Percentiles rank a stretch among this genome's conserved stretches.
Conservation (phyloP, 2,329 filamentous ascomycete genomes). For the Fusarium guadeloupense region DNA sequence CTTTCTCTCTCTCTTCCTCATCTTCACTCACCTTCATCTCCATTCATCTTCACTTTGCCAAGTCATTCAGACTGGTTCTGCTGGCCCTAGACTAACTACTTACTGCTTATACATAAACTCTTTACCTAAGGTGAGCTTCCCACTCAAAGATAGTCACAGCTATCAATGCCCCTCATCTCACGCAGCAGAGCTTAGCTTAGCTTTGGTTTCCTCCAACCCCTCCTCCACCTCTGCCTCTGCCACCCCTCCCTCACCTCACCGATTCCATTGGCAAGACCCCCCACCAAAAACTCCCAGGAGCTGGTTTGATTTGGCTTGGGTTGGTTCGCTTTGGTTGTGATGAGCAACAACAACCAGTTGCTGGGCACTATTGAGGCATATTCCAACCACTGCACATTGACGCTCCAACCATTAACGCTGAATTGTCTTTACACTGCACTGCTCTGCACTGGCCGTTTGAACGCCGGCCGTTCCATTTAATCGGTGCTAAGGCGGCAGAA, state of each 20-base stretch:
- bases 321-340: slow-evolving; percentile 35
- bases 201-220: slow-evolving; percentile 12
- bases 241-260: slow-evolving; percentile 38
- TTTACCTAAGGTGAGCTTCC: slow-evolving; percentile 35
- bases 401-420: too few relatives aligned
- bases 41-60: neutral
- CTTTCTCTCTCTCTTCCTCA: slow-evolving; percentile 19
- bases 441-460: slow-evolving; percentile 23
- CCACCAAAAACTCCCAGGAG: slow-evolving; percentile 37
- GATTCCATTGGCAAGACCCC: slow-evolving; percentile 33
- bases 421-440: slow-evolving; percentile 1
- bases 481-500: slow-evolving; percentile 19
- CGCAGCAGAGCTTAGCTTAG: neutral
- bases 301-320: slow-evolving; percentile 31
- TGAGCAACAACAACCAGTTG: slow-evolving; percentile 39
- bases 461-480: slow-evolving; percentile 25
- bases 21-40: slow-evolving; percentile 7
- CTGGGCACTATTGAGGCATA: slow-evolving; percentile 41
- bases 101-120: slow-evolving; percentile 19
- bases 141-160: slow-evolving; percentile 12
- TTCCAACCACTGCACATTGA: slow-evolving; percentile 35
- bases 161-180: slow-evolving; percentile 18
- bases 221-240: slow-evolving; percentile 22
- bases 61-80: slow-evolving; percentile 28
- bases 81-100: slow-evolving; percentile 21